phyloP scores from a whole-genome alignment of 2,329 filamentous ascomycete species.

The Annulohypoxylon truncatum region DNA sequence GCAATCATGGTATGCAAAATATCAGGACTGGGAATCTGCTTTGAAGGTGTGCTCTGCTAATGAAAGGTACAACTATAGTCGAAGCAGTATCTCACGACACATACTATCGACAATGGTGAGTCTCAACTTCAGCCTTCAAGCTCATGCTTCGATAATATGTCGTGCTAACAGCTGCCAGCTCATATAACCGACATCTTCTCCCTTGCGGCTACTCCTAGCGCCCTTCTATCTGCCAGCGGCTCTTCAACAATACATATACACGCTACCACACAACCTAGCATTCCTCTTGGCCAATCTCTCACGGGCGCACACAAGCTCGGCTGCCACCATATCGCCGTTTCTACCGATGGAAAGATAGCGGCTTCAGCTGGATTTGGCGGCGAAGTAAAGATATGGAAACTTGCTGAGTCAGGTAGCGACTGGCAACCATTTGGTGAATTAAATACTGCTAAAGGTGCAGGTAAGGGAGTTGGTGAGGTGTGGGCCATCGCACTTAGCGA shows the following conservation, averaged over 20 bases:
- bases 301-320: slow-evolving; percentile 85
- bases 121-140: slow-evolving; percentile 23
- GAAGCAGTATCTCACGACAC: slow-evolving; percentile 96
- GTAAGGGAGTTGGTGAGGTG: slow-evolving; percentile 74
- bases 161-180: slow-evolving; percentile 61
- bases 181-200: slow-evolving; percentile 88
- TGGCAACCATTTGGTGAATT: slow-evolving; percentile 64
- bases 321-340: slow-evolving; percentile 86
- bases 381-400: slow-evolving; percentile 84
- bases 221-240: slow-evolving; percentile 86
- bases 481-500: slow-evolving; percentile 91
- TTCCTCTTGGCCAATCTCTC: slow-evolving; percentile 83
- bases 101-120: slow-evolving; percentile 87
- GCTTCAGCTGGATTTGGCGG: slow-evolving; percentile 91
- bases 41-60: slow-evolving; percentile 1
- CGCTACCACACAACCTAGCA: slow-evolving; percentile 76
- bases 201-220: slow-evolving; percentile 77
- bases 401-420: slow-evolving; percentile 69
- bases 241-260: slow-evolving; percentile 85
- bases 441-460: slow-evolving; percentile 45
- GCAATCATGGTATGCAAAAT: slow-evolving; percentile 52
- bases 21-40: background rate
- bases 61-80: slow-evolving; percentile 72
- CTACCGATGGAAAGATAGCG: slow-evolving; percentile 75
- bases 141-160: slow-evolving; percentile 21